phyloP scores from a whole-genome alignment of 2,329 filamentous ascomycete species.

The Hymenoscyphus scutula region DNA sequence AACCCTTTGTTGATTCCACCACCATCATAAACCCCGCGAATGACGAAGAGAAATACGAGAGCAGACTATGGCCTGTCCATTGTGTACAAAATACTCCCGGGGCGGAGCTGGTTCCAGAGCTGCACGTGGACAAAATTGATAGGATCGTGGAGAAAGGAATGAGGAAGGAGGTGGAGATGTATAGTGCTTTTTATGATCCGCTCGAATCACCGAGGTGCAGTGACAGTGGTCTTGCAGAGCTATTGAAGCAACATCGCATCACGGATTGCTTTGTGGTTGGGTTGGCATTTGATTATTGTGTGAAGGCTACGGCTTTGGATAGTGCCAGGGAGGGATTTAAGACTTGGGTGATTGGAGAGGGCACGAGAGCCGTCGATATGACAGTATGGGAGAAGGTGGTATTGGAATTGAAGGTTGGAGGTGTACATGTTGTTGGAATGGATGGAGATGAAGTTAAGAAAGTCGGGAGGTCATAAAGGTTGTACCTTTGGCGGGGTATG shows the following conservation, averaged over 20 bases:
- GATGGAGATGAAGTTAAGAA: slow-evolving; percentile 55
- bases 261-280: slow-evolving; percentile 85
- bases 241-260: slow-evolving; percentile 56
- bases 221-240: slow-evolving; percentile 60
- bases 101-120: slow-evolving; percentile 69
- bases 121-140: slow-evolving; percentile 61
- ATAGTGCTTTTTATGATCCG: slow-evolving; percentile 84
- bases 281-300: slow-evolving; percentile 82
- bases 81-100: slow-evolving; percentile 76
- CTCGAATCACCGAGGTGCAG: slow-evolving; percentile 61
- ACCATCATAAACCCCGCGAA: slow-evolving; percentile 67
- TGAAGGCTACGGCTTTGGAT: slow-evolving; percentile 77
- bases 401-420: slow-evolving; percentile 52
- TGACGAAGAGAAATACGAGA: slow-evolving; percentile 59
- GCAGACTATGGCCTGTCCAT: slow-evolving; percentile 84
- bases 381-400: slow-evolving; percentile 53
- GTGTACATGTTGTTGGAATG: slow-evolving; percentile 61
- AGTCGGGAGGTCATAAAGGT: slow-evolving; percentile 36
- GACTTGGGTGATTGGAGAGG: slow-evolving; percentile 76
- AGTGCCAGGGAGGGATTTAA: slow-evolving; percentile 71
- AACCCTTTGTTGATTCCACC: slow-evolving; percentile 64
- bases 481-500: neutral
- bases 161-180: slow-evolving; percentile 79
- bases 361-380: slow-evolving; percentile 68
- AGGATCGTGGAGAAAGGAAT: slow-evolving; percentile 74